phyloP scores from a whole-genome alignment of 2,329 filamentous ascomycete species.

The Amesomyces nigricolor region DNA sequence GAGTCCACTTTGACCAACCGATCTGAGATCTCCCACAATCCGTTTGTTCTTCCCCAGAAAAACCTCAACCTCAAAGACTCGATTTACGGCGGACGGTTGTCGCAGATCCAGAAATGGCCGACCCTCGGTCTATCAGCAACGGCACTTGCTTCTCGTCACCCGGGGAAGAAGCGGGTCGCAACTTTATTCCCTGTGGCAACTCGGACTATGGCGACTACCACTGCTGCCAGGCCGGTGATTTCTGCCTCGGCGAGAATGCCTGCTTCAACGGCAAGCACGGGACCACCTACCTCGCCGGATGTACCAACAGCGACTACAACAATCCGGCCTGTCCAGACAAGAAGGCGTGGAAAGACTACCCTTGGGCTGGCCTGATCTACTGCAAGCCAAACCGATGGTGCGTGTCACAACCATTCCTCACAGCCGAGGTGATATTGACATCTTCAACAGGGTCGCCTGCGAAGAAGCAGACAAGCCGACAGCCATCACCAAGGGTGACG shows the following conservation, averaged over 20 bases:
- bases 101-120: constrained; percentile 7
- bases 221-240: constrained; percentile 32
- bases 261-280: constrained; percentile 27
- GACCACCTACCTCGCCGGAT: constrained; percentile 35
- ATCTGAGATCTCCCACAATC: no score
- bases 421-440: neutral
- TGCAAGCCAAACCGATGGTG: constrained; percentile 28
- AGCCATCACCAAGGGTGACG: constrained; percentile 21
- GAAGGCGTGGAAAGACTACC: constrained; percentile 16
- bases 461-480: constrained; percentile 21
- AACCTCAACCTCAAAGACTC: no score
- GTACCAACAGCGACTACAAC: constrained; percentile 32
- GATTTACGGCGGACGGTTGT: no score
- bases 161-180: constrained; percentile 11
- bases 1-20: no score
- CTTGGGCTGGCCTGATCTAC: constrained; percentile 31
- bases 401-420: neutral
- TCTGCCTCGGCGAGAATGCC: constrained; percentile 27
- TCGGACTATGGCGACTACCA: constrained; percentile 28
- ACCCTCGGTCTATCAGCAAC: constrained; percentile 28
- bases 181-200: constrained; percentile 34
- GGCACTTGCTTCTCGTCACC: constrained; percentile 31
- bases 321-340: constrained; percentile 34
- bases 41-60: no score
- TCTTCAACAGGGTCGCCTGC: constrained; percentile 18